phyloP scores from a whole-genome alignment of 495 filamentous ascomycete genomes.

The Penicillium roqueforti region DNA sequence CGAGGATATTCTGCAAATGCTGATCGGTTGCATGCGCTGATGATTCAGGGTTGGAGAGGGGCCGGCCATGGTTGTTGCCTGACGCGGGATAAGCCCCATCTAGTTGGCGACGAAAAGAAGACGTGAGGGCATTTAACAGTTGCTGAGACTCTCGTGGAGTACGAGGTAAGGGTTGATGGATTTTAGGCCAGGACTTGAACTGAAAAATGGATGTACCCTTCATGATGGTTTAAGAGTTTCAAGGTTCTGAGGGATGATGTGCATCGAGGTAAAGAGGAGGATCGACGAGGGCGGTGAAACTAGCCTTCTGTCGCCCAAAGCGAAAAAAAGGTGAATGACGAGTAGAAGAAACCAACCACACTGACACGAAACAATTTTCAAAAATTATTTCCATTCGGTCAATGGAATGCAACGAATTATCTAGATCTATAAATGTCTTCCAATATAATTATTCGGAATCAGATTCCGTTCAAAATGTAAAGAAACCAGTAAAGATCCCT shows the following conservation, averaged over 20 bases:
- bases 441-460: background rate
- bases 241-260: background rate
- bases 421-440: background rate
- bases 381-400: background rate
- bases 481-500: constrained; percentile 2
- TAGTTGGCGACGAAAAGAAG: constrained; percentile 71
- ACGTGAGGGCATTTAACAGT: constrained; percentile 64
- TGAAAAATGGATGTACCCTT: constrained; percentile 35
- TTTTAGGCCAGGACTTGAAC: constrained; percentile 53
- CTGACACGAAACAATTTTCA: background rate
- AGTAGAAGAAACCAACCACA: constrained; percentile 5
- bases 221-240: constrained; percentile 34
- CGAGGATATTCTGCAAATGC: constrained; percentile 56
- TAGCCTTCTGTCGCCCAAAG: background rate
- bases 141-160: constrained; percentile 60
- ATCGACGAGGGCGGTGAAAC: constrained; percentile 8
- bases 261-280: background rate
- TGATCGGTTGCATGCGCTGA: constrained; percentile 36
- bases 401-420: background rate
- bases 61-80: constrained; percentile 19
- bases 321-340: constrained; percentile 7
- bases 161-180: constrained; percentile 68
- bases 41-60: constrained; percentile 42
- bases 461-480: background rate
- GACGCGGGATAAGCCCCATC: constrained; percentile 58